phyloP scores from a whole-genome alignment of 257 asterid species.

The Craterostigma plantagineum region DNA sequence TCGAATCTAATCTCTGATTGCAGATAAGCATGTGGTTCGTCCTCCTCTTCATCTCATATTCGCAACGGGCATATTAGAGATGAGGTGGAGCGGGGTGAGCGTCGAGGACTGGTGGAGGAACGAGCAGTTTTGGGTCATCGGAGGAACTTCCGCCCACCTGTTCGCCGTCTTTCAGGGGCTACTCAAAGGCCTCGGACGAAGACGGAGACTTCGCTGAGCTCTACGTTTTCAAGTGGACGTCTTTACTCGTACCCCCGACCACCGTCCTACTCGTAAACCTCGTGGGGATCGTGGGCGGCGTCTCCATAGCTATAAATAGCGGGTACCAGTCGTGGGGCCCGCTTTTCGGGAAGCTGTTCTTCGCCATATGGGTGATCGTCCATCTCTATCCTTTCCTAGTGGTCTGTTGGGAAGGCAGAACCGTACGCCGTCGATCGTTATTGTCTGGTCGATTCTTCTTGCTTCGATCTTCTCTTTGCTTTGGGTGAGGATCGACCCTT shows the following conservation, averaged over 20 bases:
- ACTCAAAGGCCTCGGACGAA: conserved; percentile 24
- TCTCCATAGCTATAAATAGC: conserved; percentile 20
- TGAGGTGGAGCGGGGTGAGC: conserved; percentile 29
- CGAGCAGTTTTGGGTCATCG: conserved; percentile 31
- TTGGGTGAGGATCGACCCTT: conserved; percentile 29
- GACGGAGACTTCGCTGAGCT: conserved; percentile 28
- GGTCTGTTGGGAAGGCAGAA: conserved; percentile 26
- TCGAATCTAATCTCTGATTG: too few species aligned
- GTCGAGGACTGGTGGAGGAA: conserved; percentile 34
- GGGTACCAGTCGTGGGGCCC: conserved; percentile 35
- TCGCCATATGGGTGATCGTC: conserved; percentile 24
- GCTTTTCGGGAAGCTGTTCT: conserved; percentile 23
- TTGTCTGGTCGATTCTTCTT: conserved; percentile 26
- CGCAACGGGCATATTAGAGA: conserved; percentile 26
- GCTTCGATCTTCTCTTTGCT: conserved; percentile 27
- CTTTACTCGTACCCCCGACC: conserved; percentile 26
- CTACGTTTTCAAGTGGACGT: conserved; percentile 31
- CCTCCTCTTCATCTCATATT: conserved; percentile 24
- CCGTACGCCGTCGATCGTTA: conserved; percentile 25
- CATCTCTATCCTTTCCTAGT: conserved; percentile 25
- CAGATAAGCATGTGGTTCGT: conserved; percentile 38
- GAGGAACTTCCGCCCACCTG: conserved; percentile 30
- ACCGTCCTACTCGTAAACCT: conserved; percentile 22
- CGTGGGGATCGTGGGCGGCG: conserved; percentile 30
- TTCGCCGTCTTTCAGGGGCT: conserved; percentile 34